phyloP scores from a whole-genome alignment of 768 basidiomycete genomes.

The Mycena galericulata region DNA sequence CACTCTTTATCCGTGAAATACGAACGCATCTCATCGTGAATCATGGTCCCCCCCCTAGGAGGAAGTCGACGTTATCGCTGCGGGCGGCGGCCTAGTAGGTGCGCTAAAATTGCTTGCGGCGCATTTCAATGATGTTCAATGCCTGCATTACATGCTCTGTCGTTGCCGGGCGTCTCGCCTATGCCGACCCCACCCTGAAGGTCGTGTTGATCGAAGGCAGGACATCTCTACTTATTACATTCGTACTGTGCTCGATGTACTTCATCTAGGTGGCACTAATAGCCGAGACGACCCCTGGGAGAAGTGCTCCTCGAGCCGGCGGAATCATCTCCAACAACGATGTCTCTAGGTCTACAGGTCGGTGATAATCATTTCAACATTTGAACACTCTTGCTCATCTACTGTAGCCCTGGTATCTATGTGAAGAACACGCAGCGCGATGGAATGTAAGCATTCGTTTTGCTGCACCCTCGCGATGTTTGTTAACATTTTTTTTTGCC shows the following conservation, averaged over 20 bases:
- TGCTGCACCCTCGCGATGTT: not conserved
- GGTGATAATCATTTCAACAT: not conserved
- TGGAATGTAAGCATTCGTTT: constrained; percentile 61
- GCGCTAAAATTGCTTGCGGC: not conserved
- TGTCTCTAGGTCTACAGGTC: constrained; percentile 60
- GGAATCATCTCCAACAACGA: not conserved
- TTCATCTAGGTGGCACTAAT: constrained; percentile 67
- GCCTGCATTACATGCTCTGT: constrained; percentile 60
- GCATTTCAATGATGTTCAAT: not conserved
- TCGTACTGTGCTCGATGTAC: no score
- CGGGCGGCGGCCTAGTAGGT: constrained; percentile 77
- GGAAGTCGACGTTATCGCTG: constrained; percentile 80
- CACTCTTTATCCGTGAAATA: no score
- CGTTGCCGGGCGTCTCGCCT: constrained; percentile 75
- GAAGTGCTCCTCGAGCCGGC: not conserved
- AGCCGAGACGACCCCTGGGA: constrained; percentile 81
- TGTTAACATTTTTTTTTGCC: constrained; percentile 45
- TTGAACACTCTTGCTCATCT: not conserved
- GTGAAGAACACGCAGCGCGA: constrained; percentile 80
- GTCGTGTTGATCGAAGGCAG: constrained; percentile 82
- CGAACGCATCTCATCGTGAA: not conserved
- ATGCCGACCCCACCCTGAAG: constrained; percentile 77
- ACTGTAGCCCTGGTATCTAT: constrained; percentile 69
- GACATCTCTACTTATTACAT: constrained; percentile 3
- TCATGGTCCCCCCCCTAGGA: constrained; percentile 70